Evolutionary conservation across 495 filamentous ascomycete species (phyloP).

Genomic region (Talaromyces adpressus): DNA sequence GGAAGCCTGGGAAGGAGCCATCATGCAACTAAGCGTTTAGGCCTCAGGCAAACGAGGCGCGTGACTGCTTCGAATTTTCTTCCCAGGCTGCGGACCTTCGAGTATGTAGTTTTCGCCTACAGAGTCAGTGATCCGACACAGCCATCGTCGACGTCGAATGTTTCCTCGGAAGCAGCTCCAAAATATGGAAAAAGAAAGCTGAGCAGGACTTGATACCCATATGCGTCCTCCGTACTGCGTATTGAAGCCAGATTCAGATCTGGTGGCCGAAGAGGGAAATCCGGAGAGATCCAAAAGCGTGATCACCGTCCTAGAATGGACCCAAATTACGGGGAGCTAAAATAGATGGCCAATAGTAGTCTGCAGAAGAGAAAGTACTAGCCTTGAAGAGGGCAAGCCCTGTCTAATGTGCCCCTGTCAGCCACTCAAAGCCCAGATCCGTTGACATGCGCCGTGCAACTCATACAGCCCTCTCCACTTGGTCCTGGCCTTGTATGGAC

Average conservation of each 20-base stretch:
- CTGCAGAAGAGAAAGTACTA: not conserved
- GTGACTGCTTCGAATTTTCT: not conserved
- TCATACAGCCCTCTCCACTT: not conserved
- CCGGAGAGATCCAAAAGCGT: not conserved
- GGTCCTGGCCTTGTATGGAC: not conserved
- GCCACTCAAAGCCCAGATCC: not conserved
- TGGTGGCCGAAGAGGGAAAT: not conserved
- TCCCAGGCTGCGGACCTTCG: not conserved
- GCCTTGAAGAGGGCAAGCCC: not conserved
- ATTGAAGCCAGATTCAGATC: not conserved
- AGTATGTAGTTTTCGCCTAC: not conserved
- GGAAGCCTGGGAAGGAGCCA: not conserved
- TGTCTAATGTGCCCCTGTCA: not conserved
- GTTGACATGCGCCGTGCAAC: not conserved
- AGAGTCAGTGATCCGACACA: not conserved
- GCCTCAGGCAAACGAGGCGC: constrained; percentile 1
- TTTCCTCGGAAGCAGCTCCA: not conserved
- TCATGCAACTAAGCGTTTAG: constrained; percentile 1
- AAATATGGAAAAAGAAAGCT: not conserved
- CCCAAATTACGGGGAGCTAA: not conserved
- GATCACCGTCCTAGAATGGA: not conserved
- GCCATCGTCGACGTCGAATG: not conserved
- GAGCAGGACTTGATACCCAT: not conserved
- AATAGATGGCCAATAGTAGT: not conserved
- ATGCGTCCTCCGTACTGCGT: not conserved